phyloP scores from a whole-genome alignment of 331 rosid species.

The Acacia pycnantha region DNA sequence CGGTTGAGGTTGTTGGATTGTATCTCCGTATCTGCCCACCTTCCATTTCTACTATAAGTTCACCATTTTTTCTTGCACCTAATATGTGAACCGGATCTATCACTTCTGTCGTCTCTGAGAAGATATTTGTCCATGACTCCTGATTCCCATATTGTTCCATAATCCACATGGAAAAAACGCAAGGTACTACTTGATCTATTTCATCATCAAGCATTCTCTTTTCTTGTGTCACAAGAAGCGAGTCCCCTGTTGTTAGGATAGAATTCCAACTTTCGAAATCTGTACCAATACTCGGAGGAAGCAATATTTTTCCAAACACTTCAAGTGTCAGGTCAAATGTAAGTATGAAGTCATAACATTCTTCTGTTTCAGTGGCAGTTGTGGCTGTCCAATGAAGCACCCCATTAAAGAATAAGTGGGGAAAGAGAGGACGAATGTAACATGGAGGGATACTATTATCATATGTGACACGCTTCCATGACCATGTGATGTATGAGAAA shows the following conservation, averaged over 20 bases:
- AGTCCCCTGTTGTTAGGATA: background rate
- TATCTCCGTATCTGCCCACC: too few relatives aligned
- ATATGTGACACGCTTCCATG: background rate
- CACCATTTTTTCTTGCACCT: too few relatives aligned
- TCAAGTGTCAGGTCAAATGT: background rate
- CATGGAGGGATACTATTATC: background rate
- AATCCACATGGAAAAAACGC: background rate
- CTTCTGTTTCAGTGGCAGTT: background rate
- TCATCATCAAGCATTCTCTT: background rate
- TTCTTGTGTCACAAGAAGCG: too few relatives aligned
- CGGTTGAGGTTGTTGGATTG: too few relatives aligned
- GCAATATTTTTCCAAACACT: background rate
- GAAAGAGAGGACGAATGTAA: too few relatives aligned
- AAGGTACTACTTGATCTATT: too few relatives aligned
- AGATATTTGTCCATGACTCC: background rate
- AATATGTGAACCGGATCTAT: too few relatives aligned
- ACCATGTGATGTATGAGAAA: background rate
- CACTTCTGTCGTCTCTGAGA: background rate
- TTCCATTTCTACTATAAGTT: too few relatives aligned
- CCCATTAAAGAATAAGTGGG: background rate
- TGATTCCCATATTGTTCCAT: background rate
- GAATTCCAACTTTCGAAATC: too few relatives aligned
- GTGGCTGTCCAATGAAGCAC: background rate
- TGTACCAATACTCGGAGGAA: background rate
- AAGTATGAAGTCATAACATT: background rate